Evolutionary conservation across 768 basidiomycete genomes (phyloP), one percentile per base, ranked within the genome.

Genomic region (Mycena maculata): DNA sequence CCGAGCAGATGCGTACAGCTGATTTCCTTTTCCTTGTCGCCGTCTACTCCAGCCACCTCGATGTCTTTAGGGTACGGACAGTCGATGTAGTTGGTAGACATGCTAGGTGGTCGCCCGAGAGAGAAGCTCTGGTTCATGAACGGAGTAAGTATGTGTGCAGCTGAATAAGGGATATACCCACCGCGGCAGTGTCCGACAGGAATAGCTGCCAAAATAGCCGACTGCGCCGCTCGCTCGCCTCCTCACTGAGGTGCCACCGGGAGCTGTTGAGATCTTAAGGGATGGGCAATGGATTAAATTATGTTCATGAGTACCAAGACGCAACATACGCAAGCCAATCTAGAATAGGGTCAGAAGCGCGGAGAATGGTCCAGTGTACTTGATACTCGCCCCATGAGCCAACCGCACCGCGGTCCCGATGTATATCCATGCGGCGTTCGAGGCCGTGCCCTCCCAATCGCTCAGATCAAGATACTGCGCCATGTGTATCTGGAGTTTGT

Each of bases 161-260:
- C n/a, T n/a, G 47, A 11, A 67, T 61, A 15, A 13, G 13, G 13
- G 2, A 33, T 28, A 59, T 18, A 69, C 78, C 50, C 71, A 92
- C 92, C 41, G 85, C 76, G 83, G 86, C 87, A 0, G 88, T 88
- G 71, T 92, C 92, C 30, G 86, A 73, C 27, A 80, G 70, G 71
- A 90, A 92, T n/a, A 92, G 74, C 52, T 89, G 86, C 90, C 91
- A 93, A 73, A 92, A 92, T 13, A 90, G 77, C 23, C 80, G 80
- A 58, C 81, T 84, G 20, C 91, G 86, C 60, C 82, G 79, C 63
- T 87, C 80, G 20, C 79, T 74, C 42, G 80, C 75, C 23, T 77
- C 75, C 28, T 83, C 79, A 20, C 83, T 79, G 7, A 92, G 79
- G 30, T 87, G 84, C 87, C 90, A 92, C 28, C 88, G 82, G 8